Percentiles rank a stretch among this genome's conserved stretches.
phyloP scores from a whole-genome alignment of 306 rosid genomes.

The Citrullus colocynthis region DNA sequence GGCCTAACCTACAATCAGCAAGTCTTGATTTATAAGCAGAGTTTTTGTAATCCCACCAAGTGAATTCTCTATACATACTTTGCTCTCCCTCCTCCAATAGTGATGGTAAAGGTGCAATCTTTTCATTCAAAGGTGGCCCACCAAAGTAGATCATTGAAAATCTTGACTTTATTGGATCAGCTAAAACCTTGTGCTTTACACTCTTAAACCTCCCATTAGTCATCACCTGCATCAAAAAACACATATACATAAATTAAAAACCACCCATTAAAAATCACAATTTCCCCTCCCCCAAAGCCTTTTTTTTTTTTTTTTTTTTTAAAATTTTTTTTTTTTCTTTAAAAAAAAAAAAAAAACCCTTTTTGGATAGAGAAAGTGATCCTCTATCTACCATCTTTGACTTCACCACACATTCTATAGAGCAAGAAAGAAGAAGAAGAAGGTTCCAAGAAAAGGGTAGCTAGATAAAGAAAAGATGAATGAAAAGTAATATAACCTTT shows the following conservation, averaged over 20 bases:
- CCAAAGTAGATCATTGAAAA: constrained; percentile 80
- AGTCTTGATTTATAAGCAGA: constrained; percentile 43
- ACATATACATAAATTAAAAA: neutral
- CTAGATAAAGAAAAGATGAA: too few relatives aligned
- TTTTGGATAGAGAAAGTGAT: too few relatives aligned
- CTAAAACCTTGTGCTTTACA: constrained; percentile 75
- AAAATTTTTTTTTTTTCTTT: too few relatives aligned
- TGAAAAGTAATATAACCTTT: too few relatives aligned
- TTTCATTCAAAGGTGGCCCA: constrained; percentile 58
- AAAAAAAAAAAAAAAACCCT: too few relatives aligned
- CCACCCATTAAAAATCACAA: too few relatives aligned
- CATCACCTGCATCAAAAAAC: constrained; percentile 43
- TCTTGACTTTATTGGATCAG: constrained; percentile 36
- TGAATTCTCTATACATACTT: constrained; percentile 59
- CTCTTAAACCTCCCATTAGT: constrained; percentile 78
- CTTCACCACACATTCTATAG: neutral
- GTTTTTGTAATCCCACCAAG: constrained; percentile 72
- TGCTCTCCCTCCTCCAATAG: constrained; percentile 35
- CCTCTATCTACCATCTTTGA: too few relatives aligned
- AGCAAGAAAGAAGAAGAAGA: neutral
- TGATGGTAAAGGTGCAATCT: constrained; percentile 50
- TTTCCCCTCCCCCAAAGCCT: too few relatives aligned
- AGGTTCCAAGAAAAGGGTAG: too few relatives aligned
- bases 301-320: too few relatives aligned
- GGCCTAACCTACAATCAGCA: constrained; percentile 44